phyloP scores from a whole-genome alignment of 2,329 filamentous ascomycete genomes.

The Phaeomoniella chlamydospora region DNA sequence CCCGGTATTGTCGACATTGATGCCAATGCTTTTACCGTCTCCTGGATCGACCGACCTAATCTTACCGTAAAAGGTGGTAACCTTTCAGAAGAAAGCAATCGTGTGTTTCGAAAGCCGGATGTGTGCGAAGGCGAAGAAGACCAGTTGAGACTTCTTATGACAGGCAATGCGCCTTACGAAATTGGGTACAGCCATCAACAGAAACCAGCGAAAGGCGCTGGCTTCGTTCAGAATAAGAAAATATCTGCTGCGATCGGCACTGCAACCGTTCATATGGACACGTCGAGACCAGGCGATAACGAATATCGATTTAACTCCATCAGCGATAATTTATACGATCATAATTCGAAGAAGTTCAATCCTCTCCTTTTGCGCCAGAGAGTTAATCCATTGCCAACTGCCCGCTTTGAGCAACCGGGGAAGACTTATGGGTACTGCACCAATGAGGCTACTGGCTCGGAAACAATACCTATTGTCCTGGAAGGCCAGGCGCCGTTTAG shows the following conservation, averaged over 20 bases:
- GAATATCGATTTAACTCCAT: conserved; percentile 75
- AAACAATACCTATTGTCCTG: conserved; percentile 75
- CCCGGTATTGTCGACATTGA: conserved; percentile 64
- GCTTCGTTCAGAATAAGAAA: conserved; percentile 51
- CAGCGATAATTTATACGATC: conserved; percentile 73
- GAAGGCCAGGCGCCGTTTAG: conserved; percentile 77
- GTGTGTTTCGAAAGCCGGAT: conserved; percentile 56
- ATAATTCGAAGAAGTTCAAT: conserved; percentile 49
- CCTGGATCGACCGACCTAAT: conserved; percentile 71
- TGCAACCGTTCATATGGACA: conserved; percentile 75
- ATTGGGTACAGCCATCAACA: conserved; percentile 69
- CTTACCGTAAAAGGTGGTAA: conserved; percentile 53
- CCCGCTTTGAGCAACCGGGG: conserved; percentile 68
- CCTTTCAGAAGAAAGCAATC: conserved; percentile 39
- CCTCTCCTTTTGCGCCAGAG: conserved; percentile 63
- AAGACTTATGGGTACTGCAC: conserved; percentile 87
- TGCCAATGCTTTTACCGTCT: conserved; percentile 62
- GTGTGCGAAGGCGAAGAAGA: conserved; percentile 94
- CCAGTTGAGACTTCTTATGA: conserved; percentile 65
- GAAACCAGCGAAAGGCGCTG: conserved; percentile 51
- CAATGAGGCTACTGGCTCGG: conserved; percentile 58
- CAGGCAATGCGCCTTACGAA: conserved; percentile 69
- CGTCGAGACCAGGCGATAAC: conserved; percentile 65
- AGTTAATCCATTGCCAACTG: conserved; percentile 71
- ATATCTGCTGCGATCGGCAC: conserved; percentile 65